Evolutionary conservation across 164 flowering plant genomes (phyloP), one percentile per base, ranked within the genome.

Genomic region (Chimonanthus salicifolius): DNA sequence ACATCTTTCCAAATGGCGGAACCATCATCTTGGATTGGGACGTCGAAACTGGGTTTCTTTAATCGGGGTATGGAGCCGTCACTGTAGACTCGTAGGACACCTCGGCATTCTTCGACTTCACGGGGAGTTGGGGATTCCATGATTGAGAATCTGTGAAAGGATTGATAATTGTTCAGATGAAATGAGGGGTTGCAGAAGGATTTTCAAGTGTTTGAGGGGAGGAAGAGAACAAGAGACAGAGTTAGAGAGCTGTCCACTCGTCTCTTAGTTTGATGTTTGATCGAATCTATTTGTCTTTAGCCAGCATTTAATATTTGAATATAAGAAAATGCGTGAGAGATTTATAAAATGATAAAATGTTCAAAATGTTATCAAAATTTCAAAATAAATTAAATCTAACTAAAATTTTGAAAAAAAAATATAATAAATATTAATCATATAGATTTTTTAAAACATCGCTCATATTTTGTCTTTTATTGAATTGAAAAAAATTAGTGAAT

Each of bases 31-130:
- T 71, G 67, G 58, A 90, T 81, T 0, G 88, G 87, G 47, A 87
- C 79, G 18, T 49, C 46, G 74, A 87, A 87, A 83, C 86, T 81
- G 20, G 92, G 91, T 4, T 85, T 74, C 11, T 81, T 0, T 6
- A 85, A 84, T n/a, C 94, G 90, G 77, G 75, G 50, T 18, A 90
- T 84, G 64, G 92, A 84, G 49, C 97, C 94, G 44, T 90, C 93
- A 78, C 89, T 90, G 80, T 76, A 88, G 21, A 88, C 81, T 9
- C 80, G 79, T 67, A 90, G 88, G 16, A 90, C 87, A 7, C 94
- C 97, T 0, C 90, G 75, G 78, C 88, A 83, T 13, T 92, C 90
- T 3, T 87, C 97, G 5, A 91, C 86, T 67, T 78, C 87, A 45
- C 76, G 62, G 8, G 86, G 83, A 20, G 82, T 20, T 49, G 51